Evolutionary conservation across 2,329 filamentous ascomycete genomes (phyloP).

Genomic region (Aspergillus terreus): DNA sequence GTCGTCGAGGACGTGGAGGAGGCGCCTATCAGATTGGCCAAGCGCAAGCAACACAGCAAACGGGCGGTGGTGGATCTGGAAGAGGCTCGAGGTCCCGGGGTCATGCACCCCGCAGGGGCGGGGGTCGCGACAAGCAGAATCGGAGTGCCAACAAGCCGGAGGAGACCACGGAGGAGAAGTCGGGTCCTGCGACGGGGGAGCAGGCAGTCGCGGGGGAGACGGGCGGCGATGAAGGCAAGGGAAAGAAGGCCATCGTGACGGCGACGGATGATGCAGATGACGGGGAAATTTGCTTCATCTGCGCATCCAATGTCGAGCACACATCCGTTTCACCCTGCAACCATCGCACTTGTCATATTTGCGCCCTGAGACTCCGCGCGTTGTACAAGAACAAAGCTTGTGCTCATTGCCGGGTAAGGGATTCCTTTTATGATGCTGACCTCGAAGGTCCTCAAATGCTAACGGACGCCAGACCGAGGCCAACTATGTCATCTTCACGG

Average conservation of each 20-base stretch:
- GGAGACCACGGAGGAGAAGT: slow-evolving; percentile 10
- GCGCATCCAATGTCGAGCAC: slow-evolving; percentile 84
- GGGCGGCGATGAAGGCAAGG: slow-evolving; percentile 22
- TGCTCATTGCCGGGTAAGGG: slow-evolving; percentile 78
- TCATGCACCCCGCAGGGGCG: slow-evolving; percentile 29
- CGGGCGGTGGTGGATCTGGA: slow-evolving; percentile 24
- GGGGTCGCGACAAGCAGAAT: slow-evolving; percentile 29
- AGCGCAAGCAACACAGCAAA: slow-evolving; percentile 23
- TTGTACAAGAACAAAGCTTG: slow-evolving; percentile 96
- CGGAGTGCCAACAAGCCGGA: slow-evolving; percentile 16
- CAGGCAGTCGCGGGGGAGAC: slow-evolving; percentile 45
- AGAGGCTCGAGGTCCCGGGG: slow-evolving; percentile 35
- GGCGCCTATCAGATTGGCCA: slow-evolving; percentile 28
- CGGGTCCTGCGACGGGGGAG: slow-evolving; percentile 8
- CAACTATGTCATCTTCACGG: slow-evolving; percentile 82
- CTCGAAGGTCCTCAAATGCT: slow-evolving; percentile 4
- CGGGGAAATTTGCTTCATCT: slow-evolving; percentile 93
- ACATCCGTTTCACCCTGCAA: slow-evolving; percentile 90
- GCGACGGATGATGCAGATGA: slow-evolving; percentile 54
- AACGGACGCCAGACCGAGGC: slow-evolving; percentile 38
- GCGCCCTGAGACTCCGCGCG: slow-evolving; percentile 82
- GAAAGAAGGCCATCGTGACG: slow-evolving; percentile 20
- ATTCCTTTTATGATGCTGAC: background rate
- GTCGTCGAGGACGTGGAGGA: slow-evolving; percentile 39
- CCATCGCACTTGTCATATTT: slow-evolving; percentile 95